Evolutionary conservation across 2,329 filamentous ascomycete species (phyloP).

Genomic region (Cordyceps sp.): DNA sequence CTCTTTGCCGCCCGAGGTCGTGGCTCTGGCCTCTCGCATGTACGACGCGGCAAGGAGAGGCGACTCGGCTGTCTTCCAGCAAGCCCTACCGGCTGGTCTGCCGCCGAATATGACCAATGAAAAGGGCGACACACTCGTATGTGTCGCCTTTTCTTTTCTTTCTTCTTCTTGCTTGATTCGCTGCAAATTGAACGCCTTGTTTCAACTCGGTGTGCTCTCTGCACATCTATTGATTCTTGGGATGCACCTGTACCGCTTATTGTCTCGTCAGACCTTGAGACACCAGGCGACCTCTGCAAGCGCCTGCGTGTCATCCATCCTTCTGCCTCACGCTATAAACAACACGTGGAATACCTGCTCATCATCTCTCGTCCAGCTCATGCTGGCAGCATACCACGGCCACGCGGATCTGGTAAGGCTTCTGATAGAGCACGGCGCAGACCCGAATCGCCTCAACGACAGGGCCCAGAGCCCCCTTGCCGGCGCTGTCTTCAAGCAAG

Average conservation of each 20-base stretch:
- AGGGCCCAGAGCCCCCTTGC: conserved; percentile 52
- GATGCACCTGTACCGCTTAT: too few species aligned
- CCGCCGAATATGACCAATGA: conserved; percentile 57
- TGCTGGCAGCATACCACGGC: conserved; percentile 58
- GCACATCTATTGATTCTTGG: too few species aligned
- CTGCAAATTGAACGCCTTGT: too few species aligned
- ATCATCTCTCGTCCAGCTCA: conserved; percentile 30
- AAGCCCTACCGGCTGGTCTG: conserved; percentile 48
- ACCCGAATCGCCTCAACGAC: conserved; percentile 53
- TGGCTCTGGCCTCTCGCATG: conserved; percentile 48
- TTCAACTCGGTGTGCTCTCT: too few species aligned
- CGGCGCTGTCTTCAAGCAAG: conserved; percentile 58
- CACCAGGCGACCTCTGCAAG: too few species aligned
- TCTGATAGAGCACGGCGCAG: conserved; percentile 44
- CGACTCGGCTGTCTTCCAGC: conserved; percentile 37
- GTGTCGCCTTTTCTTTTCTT: conserved; percentile 4
- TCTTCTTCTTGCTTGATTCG: too few species aligned
- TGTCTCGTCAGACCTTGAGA: too few species aligned
- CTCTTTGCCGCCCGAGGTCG: conserved; percentile 31
- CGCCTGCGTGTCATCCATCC: too few species aligned
- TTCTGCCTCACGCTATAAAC: too few species aligned
- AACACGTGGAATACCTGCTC: not conserved
- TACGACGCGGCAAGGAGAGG: conserved; percentile 51
- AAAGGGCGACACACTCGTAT: conserved; percentile 53
- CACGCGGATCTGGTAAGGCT: conserved; percentile 42